Evolutionary conservation across 1,139 yeast genomes (phyloP).

Genomic region (Yamadazyma siamensis): DNA sequence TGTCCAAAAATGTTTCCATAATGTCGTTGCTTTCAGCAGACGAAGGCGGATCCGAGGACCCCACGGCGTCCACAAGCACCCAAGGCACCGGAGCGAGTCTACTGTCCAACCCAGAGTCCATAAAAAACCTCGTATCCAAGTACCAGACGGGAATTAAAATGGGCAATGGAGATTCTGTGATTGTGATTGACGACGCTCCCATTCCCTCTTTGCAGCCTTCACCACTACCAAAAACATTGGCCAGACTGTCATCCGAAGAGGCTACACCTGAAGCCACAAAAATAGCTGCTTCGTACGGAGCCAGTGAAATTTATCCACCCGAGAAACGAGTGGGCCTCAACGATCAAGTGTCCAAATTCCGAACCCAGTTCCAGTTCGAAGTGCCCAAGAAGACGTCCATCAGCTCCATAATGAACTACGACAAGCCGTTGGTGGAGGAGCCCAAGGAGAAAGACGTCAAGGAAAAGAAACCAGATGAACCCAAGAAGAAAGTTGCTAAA

Average conservation of each 20-base stretch:
- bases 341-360: slow-evolving; percentile 26
- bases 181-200: slow-evolving; percentile 16
- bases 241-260: neutral
- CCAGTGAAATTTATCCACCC: slow-evolving; percentile 1
- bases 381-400: slow-evolving; percentile 29
- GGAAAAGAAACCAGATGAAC: slow-evolving; percentile 8
- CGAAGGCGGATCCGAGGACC: slow-evolving; percentile 2
- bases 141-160: slow-evolving; percentile 22
- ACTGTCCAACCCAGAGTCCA: neutral
- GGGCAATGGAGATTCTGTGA: slow-evolving; percentile 11
- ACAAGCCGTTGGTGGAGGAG: slow-evolving; percentile 20
- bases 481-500: slow-evolving; percentile 11
- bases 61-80: slow-evolving; percentile 1
- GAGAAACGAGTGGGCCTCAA: slow-evolving; percentile 2
- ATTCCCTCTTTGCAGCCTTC: slow-evolving; percentile 11
- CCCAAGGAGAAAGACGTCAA: slow-evolving; percentile 11
- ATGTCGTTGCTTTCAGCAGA: slow-evolving; percentile 20
- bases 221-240: slow-evolving; percentile 6
- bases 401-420: slow-evolving; percentile 35
- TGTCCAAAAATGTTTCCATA: slow-evolving; percentile 21
- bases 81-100: neutral
- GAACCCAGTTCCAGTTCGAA: slow-evolving; percentile 25
- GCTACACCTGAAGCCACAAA: neutral
- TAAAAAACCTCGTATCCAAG: slow-evolving; percentile 18
- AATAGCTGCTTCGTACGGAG: neutral